phyloP scores from a whole-genome alignment of 257 asterid genomes.

The Cruciata laevipes region DNA sequence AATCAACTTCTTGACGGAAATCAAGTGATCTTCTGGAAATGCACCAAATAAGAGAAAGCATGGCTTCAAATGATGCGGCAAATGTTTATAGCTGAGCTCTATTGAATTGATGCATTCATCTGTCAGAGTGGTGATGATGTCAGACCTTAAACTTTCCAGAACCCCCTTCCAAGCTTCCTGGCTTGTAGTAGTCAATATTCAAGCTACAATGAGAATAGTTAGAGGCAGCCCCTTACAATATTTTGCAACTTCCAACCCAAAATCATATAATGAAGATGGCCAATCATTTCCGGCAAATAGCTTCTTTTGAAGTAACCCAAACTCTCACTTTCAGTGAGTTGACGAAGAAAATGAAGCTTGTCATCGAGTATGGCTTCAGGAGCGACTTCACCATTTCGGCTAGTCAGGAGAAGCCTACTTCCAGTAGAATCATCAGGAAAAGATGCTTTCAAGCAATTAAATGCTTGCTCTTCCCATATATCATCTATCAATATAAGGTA shows the following conservation, averaged over 20 bases:
- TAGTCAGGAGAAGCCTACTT: conserved; percentile 4
- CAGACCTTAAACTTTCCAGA: background rate
- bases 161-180: no score
- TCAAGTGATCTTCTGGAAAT: no score
- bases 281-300: background rate
- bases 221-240: no score
- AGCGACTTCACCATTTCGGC: background rate
- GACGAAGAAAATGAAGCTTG: background rate
- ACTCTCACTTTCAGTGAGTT: background rate
- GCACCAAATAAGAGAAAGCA: no score
- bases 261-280: background rate
- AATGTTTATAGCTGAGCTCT: no score
- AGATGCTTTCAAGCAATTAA: background rate
- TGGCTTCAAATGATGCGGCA: no score
- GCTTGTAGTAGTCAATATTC: no score
- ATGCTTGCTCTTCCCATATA: conserved; percentile 2
- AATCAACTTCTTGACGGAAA: background rate
- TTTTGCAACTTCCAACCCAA: no score
- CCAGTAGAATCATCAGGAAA: conserved; percentile 2
- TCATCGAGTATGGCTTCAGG: background rate
- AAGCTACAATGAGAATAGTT: no score
- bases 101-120: no score
- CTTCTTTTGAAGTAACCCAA: conserved; percentile 1
- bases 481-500: conserved; percentile 12
- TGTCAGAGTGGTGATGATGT: no score